Evolutionary conservation across 2,329 filamentous ascomycete genomes (phyloP).

Genomic region (Ceratocystis destructans): DNA sequence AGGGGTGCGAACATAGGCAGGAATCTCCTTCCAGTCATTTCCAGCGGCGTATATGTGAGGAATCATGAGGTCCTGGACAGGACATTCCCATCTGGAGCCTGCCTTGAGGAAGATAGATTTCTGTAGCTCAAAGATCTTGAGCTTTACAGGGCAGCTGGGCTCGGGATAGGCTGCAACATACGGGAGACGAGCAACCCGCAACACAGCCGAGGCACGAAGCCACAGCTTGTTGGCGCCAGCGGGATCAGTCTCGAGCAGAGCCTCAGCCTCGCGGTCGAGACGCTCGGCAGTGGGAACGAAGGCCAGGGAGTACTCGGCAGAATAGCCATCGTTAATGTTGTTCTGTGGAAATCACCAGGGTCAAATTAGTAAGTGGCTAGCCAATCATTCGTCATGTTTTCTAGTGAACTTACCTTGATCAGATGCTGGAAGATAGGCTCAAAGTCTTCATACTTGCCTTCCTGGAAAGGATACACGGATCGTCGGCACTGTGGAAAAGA

Average conservation of each 20-base stretch:
- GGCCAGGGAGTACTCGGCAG: constrained; percentile 48
- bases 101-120: constrained; percentile 51
- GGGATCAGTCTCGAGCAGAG: constrained; percentile 34
- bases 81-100: constrained; percentile 38
- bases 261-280: constrained; percentile 41
- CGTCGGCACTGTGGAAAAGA: constrained; percentile 34
- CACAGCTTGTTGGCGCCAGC: constrained; percentile 47
- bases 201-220: constrained; percentile 58
- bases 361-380: neutral
- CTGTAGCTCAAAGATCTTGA: constrained; percentile 50
- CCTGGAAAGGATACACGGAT: constrained; percentile 62
- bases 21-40: constrained; percentile 42
- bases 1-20: constrained; percentile 52
- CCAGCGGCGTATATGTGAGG: constrained; percentile 40
- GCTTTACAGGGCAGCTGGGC: constrained; percentile 36
- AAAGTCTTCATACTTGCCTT: constrained; percentile 54
- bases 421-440: constrained; percentile 52
- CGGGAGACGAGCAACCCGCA: constrained; percentile 60
- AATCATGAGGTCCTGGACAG: constrained; percentile 48
- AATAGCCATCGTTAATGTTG: constrained; percentile 51
- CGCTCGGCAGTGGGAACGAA: constrained; percentile 49
- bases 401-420: constrained; percentile 33
- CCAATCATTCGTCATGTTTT: too few relatives aligned
- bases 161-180: constrained; percentile 33
- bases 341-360: constrained; percentile 25